A percentile compares a stretch with the other conserved stretches of the same genome.
These are phyloP conservation scores for Fraxinus anomala DNA, from an alignment of 257 asterid genomes.

Conservation along the genomic window DNA sequence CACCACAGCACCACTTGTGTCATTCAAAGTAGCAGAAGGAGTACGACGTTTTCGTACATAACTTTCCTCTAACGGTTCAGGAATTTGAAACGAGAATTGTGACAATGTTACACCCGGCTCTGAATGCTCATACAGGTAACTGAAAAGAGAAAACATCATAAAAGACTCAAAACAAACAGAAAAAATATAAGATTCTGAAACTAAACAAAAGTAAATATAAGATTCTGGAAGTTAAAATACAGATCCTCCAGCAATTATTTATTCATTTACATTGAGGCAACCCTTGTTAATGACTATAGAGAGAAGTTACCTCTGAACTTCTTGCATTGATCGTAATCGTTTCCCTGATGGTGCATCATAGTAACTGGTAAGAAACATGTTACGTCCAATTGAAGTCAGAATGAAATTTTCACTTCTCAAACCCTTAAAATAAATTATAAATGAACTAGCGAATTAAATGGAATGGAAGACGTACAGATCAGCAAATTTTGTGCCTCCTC, in stretches of 20 bases:
- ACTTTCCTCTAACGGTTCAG: conserved; percentile 45
- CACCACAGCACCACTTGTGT: neutral
- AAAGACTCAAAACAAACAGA: neutral
- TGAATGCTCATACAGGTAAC: conserved; percentile 59
- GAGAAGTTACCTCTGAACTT: neutral
- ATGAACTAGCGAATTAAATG: too few relatives aligned
- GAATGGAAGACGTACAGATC: too few relatives aligned
- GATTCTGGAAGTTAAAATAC: neutral
- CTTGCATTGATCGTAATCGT: neutral
- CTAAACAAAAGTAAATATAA: neutral
- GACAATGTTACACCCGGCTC: conserved; percentile 44
- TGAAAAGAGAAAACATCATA: conserved; percentile 23
- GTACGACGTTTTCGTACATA: too few relatives aligned
- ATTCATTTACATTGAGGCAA: neutral
- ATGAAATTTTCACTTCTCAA: neutral
- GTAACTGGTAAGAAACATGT: neutral
- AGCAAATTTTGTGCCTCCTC: too few relatives aligned
- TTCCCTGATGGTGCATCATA: neutral
- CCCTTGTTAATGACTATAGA: neutral
- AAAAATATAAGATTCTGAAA: neutral
- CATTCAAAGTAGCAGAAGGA: too few relatives aligned
- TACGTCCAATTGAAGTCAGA: neutral
- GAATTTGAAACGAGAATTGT: conserved; percentile 63
- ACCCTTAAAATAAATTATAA: too few relatives aligned
- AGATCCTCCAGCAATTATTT: neutral